Percentiles rank a stretch among this genome's conserved stretches.
Evolutionary conservation across 1,284 basidiomycete species (phyloP).

Genomic region (Farysia itapuensis): DNA sequence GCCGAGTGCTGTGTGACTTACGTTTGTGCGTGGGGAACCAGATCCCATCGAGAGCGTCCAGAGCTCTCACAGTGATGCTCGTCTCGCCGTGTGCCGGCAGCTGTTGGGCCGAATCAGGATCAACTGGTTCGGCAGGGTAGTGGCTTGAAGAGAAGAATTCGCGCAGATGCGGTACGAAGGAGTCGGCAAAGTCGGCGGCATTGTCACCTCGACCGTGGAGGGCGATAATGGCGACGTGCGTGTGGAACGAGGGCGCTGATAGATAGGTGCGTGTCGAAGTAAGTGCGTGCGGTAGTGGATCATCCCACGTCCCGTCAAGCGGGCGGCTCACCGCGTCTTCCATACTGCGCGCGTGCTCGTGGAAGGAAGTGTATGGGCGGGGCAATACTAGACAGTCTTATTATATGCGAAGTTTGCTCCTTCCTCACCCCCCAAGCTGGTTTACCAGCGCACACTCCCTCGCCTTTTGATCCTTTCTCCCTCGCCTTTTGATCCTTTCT

Average conservation of each 20-base stretch:
- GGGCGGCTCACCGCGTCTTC: slow-evolving; percentile 1
- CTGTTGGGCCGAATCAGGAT: neutral
- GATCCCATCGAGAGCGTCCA: slow-evolving; percentile 5
- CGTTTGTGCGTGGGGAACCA: slow-evolving; percentile 9
- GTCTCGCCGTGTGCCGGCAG: neutral
- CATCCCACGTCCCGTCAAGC: slow-evolving; percentile 7
- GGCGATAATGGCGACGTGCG: slow-evolving; percentile 12
- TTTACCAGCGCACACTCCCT: no score
- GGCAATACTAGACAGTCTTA: no score
- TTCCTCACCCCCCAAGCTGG: no score
- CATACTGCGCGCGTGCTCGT: no score
- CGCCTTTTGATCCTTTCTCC: no score
- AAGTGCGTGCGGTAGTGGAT: slow-evolving; percentile 17
- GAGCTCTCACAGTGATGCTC: neutral
- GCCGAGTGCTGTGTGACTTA: no score
- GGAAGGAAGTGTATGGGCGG: no score
- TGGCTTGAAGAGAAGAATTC: slow-evolving; percentile 5
- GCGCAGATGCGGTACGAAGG: slow-evolving; percentile 11
- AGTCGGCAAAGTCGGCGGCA: slow-evolving; percentile 16
- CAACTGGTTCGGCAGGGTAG: slow-evolving; percentile 2
- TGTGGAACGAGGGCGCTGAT: neutral
- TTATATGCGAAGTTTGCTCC: no score
- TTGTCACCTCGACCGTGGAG: slow-evolving; percentile 22
- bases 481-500: no score
- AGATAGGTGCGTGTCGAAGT: slow-evolving; percentile 7